Percentiles rank a stretch among this genome's conserved stretches.
These are phyloP conservation scores for Curvularia eragrostidis DNA, from an alignment of 2,329 filamentous ascomycete species.

Conservation along the genomic window DNA sequence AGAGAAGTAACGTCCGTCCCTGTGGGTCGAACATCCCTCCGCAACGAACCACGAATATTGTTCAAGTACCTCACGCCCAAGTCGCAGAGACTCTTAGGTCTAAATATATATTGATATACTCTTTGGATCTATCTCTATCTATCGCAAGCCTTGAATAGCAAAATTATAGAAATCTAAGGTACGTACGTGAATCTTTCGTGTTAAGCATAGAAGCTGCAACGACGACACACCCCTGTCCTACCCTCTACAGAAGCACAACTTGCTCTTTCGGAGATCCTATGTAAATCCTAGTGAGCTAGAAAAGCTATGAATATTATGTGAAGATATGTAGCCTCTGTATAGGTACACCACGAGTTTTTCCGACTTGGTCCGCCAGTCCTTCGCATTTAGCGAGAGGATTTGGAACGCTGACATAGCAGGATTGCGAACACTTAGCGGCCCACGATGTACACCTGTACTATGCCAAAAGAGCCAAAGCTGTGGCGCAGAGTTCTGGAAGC, in stretches of 20 bases:
- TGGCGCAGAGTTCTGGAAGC: constrained; percentile 6
- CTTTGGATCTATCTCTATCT: neutral
- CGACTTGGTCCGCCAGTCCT: neutral
- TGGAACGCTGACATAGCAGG: neutral
- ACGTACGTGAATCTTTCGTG: neutral
- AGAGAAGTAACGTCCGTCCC: neutral
- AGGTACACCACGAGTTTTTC: neutral
- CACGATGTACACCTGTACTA: neutral
- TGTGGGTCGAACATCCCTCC: neutral
- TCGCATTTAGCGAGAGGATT: neutral
- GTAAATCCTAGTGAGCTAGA: neutral
- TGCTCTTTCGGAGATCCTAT: neutral
- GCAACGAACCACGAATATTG: constrained; percentile 1
- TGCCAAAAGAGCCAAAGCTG: constrained; percentile 3
- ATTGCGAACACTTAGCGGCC: constrained; percentile 5
- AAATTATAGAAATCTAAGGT: neutral
- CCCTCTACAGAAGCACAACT: neutral
- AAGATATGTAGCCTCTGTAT: neutral
- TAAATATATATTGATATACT: neutral
- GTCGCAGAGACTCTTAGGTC: neutral
- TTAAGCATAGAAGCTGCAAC: neutral
- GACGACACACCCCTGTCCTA: neutral
- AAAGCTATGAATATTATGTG: neutral
- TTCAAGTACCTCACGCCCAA: neutral
- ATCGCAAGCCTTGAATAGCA: neutral